phyloP scores from a whole-genome alignment of 768 basidiomycete species.

The Kondoa malvinella region DNA sequence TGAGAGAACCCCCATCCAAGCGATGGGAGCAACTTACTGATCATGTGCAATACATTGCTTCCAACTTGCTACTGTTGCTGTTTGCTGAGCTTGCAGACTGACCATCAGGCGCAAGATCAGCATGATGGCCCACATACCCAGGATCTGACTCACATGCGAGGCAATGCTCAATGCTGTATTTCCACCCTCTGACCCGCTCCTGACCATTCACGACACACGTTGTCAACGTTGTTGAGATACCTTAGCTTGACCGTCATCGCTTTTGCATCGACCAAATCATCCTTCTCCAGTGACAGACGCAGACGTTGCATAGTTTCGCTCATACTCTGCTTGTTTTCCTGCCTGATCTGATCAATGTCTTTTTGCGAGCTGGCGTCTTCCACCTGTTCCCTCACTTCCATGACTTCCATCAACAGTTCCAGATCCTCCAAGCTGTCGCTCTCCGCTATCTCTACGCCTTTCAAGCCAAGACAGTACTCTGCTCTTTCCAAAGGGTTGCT shows the following conservation, averaged over 20 bases:
- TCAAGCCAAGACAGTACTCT: constrained; percentile 33
- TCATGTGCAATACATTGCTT: too few relatives aligned
- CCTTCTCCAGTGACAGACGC: constrained; percentile 23
- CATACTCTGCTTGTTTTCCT: constrained; percentile 28
- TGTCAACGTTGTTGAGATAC: constrained; percentile 33
- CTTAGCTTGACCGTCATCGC: constrained; percentile 30
- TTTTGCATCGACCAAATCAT: constrained; percentile 29
- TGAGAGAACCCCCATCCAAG: too few relatives aligned
- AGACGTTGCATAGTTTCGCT: constrained; percentile 25
- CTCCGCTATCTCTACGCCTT: constrained; percentile 31
- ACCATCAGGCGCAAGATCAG: too few relatives aligned
- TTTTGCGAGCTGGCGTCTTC: constrained; percentile 31
- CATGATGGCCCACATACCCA: too few relatives aligned
- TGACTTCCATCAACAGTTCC: constrained; percentile 32
- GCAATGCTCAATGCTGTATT: background rate
- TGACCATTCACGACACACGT: constrained; percentile 32
- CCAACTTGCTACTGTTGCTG: too few relatives aligned
- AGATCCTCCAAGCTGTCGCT: constrained; percentile 34
- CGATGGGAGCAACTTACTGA: too few relatives aligned
- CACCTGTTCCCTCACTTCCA: constrained; percentile 34
- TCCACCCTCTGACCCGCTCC: background rate
- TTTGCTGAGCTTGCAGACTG: too few relatives aligned
- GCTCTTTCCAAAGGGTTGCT: constrained; percentile 30
- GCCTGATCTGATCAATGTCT: constrained; percentile 29
- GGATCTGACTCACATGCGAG: too few relatives aligned